These are phyloP conservation scores for Camelina hispida DNA, from an alignment of 345 rosid species.

Conservation along the genomic window DNA sequence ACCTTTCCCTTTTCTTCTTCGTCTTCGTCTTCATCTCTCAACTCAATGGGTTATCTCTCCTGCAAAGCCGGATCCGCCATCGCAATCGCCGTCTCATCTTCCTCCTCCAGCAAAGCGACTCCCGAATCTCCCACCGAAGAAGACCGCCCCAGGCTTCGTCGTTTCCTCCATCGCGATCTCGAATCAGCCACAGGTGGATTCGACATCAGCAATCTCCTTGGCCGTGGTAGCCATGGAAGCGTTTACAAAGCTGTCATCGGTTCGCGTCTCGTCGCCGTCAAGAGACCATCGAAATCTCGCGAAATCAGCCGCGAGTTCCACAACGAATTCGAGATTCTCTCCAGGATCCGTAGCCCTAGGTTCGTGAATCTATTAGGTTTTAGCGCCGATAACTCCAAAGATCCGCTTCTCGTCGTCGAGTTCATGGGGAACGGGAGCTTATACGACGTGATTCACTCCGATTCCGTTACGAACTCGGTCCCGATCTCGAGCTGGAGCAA, in stretches of 20 bases:
- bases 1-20: constrained; percentile 34
- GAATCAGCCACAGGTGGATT: constrained; percentile 95
- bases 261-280: constrained; percentile 89
- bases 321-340: constrained; percentile 95
- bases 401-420: constrained; percentile 85
- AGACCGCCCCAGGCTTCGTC: constrained; percentile 78
- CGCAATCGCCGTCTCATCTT: constrained; percentile 41
- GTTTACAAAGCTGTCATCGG: constrained; percentile 92
- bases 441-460: constrained; percentile 86
- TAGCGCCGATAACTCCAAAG: constrained; percentile 63
- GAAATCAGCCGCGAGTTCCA: constrained; percentile 74
- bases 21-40: constrained; percentile 12
- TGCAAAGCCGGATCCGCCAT: constrained; percentile 78
- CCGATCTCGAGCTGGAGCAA: constrained; percentile 74
- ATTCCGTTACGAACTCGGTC: constrained; percentile 24
- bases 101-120: constrained; percentile 38
- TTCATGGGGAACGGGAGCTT: constrained; percentile 93
- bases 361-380: constrained; percentile 91
- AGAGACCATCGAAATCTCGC: constrained; percentile 70
- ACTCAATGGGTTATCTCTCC: constrained; percentile 80
- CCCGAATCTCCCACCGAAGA: constrained; percentile 48
- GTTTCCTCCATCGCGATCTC: constrained; percentile 79
- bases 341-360: constrained; percentile 85
- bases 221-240: constrained; percentile 95
- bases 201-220: constrained; percentile 74